Evolutionary conservation across 768 basidiomycete genomes (phyloP), one percentile per base, ranked within the genome.

Genomic region (Hypholoma fasciculare): DNA sequence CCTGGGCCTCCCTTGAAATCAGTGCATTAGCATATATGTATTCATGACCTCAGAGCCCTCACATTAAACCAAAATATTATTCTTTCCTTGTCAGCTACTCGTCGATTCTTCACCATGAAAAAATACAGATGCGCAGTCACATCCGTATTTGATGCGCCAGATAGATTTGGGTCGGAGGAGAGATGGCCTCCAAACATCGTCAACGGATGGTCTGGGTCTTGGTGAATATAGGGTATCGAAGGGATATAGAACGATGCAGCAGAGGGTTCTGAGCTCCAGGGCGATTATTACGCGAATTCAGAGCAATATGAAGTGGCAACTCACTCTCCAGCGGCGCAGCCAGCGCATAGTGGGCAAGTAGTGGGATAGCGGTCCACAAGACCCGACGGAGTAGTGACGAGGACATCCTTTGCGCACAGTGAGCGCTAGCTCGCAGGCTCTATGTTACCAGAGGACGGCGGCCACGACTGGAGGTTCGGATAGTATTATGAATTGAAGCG

Each of bases 51-150:
- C 26, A 8, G 9, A 47, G 26, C 43, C 71, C 87, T 67, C 67
- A 93, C 95, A 73, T 98, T 98, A 68, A 98, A 95, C 97, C 97
- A 99, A 67, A 98, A 93, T 66, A 98, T 82, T 8, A 98, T 73
- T 37, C 96, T 78, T 70, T 95, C 88, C 71, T 83, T 93, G 67
- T 98, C 96, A n/a, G 95, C 94, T 17, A 79, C 79, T 60, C 92
- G 82, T 53, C 94, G 81, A 49, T 94, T 93, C 72, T 95, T 93
- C 40, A 94, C 78, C 74, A 98, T 81, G 57, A 96, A 85, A 71
- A 98, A 99, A 78, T 84, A 96, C 9, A 95, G 69, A 68, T 96
- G 92, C 0, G 92, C 79, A 7, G 85, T 86, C 36, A 90, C 79
- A 56, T 86, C 82, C n/a, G 81, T 86, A 26, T 72, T 66, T 4